Base-by-base conservation (phyloP, 2,329 filamentous ascomycete species). In the Hypoxylon sp. region DNA sequence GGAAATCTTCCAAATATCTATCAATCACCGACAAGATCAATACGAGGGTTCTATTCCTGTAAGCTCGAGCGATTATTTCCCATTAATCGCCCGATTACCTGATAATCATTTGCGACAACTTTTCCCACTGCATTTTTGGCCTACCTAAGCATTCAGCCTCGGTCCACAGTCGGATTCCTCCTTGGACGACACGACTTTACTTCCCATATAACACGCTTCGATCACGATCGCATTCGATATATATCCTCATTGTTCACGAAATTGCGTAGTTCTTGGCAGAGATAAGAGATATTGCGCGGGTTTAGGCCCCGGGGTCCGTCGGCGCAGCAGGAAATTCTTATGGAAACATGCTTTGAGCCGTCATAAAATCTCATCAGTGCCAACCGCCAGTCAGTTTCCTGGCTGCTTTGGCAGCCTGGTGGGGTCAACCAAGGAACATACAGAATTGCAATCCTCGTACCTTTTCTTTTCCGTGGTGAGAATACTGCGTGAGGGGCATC, bases 391-490 rank as follows among this genome's bases (percentile, higher is more conserved):
- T 58, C 73, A 55, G 54, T 65, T 61, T 54, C 44, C 65, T 70
- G 71, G 71, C 68, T 56, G 55, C 57, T 71, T 71, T 71, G 71
- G 64, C 67, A 68, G 48, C 65, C 68, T 68, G 66, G 72, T 67
- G 61, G 66, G 64, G 57, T 55, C 30, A 64, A 40, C 62, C 71
- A 58, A 67, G 69, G 71, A 68, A 72, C 64, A 71, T 70, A 66
- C 67, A 72, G 66, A 71, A 67, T 72, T 70, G 65, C 70, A 71
- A 70, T 72, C 70, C 69, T 74, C 66, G 68, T 71, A 35, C 61
- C 73, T 70, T 75, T 72, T 72, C 22, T 46, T 66, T 72, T 72
- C 50, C 49, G 70, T 70, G 67, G 68, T 73, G 73, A 76, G 74
- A 73, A 70, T 71, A 72, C 75, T 72, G 71, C 63, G 69, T 74